phyloP scores from a whole-genome alignment of 1,139 yeast genomes.

The Kodamaea anthophila region DNA sequence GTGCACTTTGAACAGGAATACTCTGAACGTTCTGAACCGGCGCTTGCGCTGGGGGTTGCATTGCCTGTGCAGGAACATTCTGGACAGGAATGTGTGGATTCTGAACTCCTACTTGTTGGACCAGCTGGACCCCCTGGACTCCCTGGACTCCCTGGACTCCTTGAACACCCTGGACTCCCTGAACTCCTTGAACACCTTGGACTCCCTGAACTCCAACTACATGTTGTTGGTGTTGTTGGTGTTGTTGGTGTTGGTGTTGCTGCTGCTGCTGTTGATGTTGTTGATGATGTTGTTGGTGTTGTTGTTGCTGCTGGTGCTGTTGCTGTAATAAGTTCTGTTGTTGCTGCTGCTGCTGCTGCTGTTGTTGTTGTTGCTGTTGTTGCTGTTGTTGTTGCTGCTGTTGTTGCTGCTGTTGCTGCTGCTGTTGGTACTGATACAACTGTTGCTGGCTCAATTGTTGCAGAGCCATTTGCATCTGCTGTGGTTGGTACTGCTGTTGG shows the following conservation, averaged over 20 bases:
- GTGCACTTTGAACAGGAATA: conserved; percentile 3
- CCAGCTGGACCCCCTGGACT: too few relatives aligned
- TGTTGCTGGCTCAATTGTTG: conserved; percentile 9
- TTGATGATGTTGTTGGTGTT: conserved; percentile 8
- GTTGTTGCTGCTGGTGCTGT: conserved; percentile 9
- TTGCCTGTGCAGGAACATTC: too few relatives aligned
- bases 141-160: too few relatives aligned
- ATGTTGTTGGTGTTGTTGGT: conserved; percentile 9
- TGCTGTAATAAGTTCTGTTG: conserved; percentile 2
- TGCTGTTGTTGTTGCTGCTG: conserved; percentile 8
- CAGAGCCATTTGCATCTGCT: conserved; percentile 7
- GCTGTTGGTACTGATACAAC: conserved; percentile 7
- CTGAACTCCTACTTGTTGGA: too few relatives aligned
- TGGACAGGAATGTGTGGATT: too few relatives aligned
- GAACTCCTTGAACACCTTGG: too few relatives aligned
- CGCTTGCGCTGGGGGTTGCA: conserved; percentile 5
- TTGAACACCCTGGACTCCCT: too few relatives aligned
- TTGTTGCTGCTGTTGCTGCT: conserved; percentile 8
- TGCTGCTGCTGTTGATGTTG: conserved; percentile 7
- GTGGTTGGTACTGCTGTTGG: conserved; percentile 9
- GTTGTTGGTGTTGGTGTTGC: conserved; percentile 7
- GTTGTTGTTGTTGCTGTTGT: conserved; percentile 3
- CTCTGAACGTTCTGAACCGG: conserved; percentile 2
- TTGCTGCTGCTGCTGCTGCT: conserved; percentile 5
- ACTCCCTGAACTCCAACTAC: too few relatives aligned